These are phyloP conservation scores for Kodamaea neixiangensis DNA, from an alignment of 805 yeast genomes.

Conservation along the genomic window DNA sequence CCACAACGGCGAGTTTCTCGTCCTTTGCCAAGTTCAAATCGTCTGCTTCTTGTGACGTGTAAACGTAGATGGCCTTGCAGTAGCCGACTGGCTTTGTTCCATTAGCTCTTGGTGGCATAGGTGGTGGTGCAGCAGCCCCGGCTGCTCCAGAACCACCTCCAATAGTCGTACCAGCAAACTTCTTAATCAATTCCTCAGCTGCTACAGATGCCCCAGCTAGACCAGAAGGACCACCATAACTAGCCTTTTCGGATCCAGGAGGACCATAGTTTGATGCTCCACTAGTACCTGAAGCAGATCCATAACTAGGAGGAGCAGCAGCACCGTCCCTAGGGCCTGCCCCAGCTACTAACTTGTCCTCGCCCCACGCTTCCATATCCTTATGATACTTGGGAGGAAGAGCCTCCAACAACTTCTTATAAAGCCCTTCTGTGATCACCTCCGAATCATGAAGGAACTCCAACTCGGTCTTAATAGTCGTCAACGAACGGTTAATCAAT, in stretches of 20 bases:
- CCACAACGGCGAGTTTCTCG: slow-evolving; percentile 67
- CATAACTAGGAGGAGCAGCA: slow-evolving; percentile 9
- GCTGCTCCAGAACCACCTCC: slow-evolving; percentile 14
- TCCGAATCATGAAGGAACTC: slow-evolving; percentile 77
- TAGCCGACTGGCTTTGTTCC: slow-evolving; percentile 32
- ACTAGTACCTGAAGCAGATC: background rate
- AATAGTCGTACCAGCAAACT: slow-evolving; percentile 17
- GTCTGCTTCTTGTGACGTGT: slow-evolving; percentile 69
- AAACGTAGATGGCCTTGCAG: slow-evolving; percentile 73
- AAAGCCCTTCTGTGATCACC: slow-evolving; percentile 62
- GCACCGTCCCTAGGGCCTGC: background rate
- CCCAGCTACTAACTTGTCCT: slow-evolving; percentile 27
- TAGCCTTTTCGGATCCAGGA: too few species aligned
- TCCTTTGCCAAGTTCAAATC: slow-evolving; percentile 70
- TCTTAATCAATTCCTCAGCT: slow-evolving; percentile 13
- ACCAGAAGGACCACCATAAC: slow-evolving; percentile 11
- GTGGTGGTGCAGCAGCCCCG: slow-evolving; percentile 10
- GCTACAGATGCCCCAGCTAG: background rate
- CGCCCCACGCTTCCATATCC: slow-evolving; percentile 52
- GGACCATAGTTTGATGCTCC: slow-evolving; percentile 1
- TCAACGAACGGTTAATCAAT: slow-evolving; percentile 72
- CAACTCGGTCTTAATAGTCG: slow-evolving; percentile 73
- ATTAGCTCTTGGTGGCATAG: slow-evolving; percentile 19
- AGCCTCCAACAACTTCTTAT: slow-evolving; percentile 46
- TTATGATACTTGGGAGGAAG: slow-evolving; percentile 60